These are phyloP conservation scores for Sphagnum contortum DNA, from an alignment of 225 moss, liverwort and hornwort genomes.

Conservation along the genomic window DNA sequence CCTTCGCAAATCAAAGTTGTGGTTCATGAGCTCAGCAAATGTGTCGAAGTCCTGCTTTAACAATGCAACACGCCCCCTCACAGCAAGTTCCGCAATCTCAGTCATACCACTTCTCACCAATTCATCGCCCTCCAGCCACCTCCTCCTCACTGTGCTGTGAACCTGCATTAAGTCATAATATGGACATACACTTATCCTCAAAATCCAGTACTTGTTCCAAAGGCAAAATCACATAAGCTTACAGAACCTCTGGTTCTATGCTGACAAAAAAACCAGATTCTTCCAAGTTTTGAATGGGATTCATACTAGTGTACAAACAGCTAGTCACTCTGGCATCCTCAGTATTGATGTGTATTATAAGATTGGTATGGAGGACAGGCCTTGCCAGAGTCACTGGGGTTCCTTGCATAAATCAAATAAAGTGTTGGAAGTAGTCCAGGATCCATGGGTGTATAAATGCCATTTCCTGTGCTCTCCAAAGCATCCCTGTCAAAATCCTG, in stretches of 20 bases:
- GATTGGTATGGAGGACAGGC: slow-evolving; percentile 29
- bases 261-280: too few species aligned
- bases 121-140: slow-evolving; percentile 83
- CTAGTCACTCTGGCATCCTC: too few species aligned
- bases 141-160: slow-evolving; percentile 77
- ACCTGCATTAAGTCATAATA: slow-evolving; percentile 31
- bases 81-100: slow-evolving; percentile 69
- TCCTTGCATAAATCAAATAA: slow-evolving; percentile 67
- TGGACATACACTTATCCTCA: too few species aligned
- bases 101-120: slow-evolving; percentile 42
- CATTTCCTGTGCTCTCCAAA: slow-evolving; percentile 57
- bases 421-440: slow-evolving; percentile 59
- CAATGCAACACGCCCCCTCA: slow-evolving; percentile 59
- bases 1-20: slow-evolving; percentile 60
- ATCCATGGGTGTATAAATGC: slow-evolving; percentile 74
- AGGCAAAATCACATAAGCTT: too few species aligned
- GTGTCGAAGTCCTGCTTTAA: slow-evolving; percentile 37
- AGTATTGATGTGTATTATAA: too few species aligned
- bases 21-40: slow-evolving; percentile 68
- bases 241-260: too few species aligned
- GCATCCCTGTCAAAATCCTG: slow-evolving; percentile 76
- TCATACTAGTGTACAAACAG: too few species aligned
- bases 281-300: too few species aligned
- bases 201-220: too few species aligned
- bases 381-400: slow-evolving; percentile 99